A percentile compares a stretch with the other conserved stretches of the same genome.
Conservation (phyloP, 495 filamentous ascomycete genomes). For the Diplogelasinospora grovesii region DNA sequence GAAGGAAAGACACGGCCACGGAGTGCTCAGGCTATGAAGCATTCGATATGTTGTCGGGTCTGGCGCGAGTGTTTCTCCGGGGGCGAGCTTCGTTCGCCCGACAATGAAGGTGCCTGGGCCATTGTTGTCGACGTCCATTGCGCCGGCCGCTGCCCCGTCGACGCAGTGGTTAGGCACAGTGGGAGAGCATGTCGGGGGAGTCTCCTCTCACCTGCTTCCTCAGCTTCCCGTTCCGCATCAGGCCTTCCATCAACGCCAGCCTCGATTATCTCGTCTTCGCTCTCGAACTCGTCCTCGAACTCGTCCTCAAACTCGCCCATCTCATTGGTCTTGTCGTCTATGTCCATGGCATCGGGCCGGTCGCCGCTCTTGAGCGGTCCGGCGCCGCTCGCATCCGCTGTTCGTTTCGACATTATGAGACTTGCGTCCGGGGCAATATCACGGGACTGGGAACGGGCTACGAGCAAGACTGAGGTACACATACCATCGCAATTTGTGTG, state of each 20-base stretch:
- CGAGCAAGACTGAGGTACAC: too few species aligned
- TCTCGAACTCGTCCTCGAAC: slow-evolving; percentile 94
- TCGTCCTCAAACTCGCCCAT: slow-evolving; percentile 93
- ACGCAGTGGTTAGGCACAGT: too few species aligned
- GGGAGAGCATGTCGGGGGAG: background rate
- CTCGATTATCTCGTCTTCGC: slow-evolving; percentile 91
- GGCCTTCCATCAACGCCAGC: slow-evolving; percentile 89
- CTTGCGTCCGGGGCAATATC: too few species aligned
- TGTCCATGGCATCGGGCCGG: slow-evolving; percentile 50
- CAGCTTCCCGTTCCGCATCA: slow-evolving; percentile 85
- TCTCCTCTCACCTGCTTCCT: slow-evolving; percentile 56
- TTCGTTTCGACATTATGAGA: slow-evolving; percentile 70
- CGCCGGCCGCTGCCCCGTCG: slow-evolving; percentile 50
- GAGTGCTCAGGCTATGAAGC: slow-evolving; percentile 84
- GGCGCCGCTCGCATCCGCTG: slow-evolving; percentile 48
- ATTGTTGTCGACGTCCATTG: slow-evolving; percentile 83
- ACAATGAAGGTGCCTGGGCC: slow-evolving; percentile 77
- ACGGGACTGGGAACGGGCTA: slow-evolving; percentile 1
- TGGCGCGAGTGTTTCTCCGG: slow-evolving; percentile 83
- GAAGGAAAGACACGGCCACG: slow-evolving; percentile 95
- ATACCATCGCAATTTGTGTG: background rate
- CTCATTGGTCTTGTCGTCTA: slow-evolving; percentile 52
- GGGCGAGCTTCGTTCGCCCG: slow-evolving; percentile 75
- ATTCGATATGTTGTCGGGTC: slow-evolving; percentile 91
- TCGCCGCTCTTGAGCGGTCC: slow-evolving; percentile 63